Conservation (phyloP, 305 asterid species). For the Fraxinus velutina region DNA sequence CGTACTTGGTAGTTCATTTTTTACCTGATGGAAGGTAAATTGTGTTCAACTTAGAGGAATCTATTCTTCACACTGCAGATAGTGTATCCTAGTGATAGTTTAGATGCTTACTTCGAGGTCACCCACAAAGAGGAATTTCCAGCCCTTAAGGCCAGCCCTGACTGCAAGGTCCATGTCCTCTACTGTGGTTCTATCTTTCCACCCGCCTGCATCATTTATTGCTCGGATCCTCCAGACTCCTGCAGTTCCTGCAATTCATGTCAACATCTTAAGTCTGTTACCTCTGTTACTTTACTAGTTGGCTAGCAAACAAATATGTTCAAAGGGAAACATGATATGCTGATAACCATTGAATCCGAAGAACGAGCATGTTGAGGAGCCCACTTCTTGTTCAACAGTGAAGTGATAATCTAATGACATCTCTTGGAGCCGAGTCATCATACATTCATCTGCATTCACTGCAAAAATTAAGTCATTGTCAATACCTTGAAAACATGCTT, state of each 20-base stretch:
- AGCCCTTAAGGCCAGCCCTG: conserved; percentile 85
- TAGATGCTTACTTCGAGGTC: conserved; percentile 56
- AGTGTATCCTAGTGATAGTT: background rate
- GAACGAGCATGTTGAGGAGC: conserved; percentile 78
- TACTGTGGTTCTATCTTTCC: conserved; percentile 89
- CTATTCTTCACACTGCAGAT: background rate
- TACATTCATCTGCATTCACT: conserved; percentile 83
- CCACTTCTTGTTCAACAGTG: conserved; percentile 86
- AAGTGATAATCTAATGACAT: conserved; percentile 83
- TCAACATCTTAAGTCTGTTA: conserved; percentile 19
- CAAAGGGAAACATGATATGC: conserved; percentile 16
- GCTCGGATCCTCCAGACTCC: conserved; percentile 80
- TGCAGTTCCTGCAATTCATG: conserved; percentile 63
- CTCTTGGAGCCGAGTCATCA: conserved; percentile 83
- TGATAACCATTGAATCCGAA: conserved; percentile 73
- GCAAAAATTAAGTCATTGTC: conserved; percentile 26
- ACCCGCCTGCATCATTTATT: conserved; percentile 78
- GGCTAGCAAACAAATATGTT: conserved; percentile 4
- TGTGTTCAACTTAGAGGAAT: background rate
- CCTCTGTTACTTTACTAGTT: conserved; percentile 13
- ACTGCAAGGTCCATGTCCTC: conserved; percentile 97
- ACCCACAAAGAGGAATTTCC: conserved; percentile 79
- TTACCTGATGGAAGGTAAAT: conserved; percentile 47
- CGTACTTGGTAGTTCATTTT: conserved; percentile 82
- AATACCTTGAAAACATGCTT: conserved; percentile 11